Base-by-base conservation (phyloP, 306 rosid species). In the Vigna hirtella region DNA sequence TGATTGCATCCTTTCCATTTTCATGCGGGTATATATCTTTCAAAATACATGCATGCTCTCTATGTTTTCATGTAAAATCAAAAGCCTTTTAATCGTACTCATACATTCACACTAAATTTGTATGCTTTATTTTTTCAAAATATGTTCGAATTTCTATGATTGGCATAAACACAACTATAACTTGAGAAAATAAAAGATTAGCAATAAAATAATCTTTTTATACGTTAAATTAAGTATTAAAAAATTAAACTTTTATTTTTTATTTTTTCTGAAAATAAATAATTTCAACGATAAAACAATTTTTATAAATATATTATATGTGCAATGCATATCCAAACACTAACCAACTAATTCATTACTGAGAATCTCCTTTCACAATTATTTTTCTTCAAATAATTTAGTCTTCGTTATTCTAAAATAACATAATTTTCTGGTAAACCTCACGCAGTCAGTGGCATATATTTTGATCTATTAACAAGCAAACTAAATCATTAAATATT, bases 371-470 rank as follows among this genome's bases (percentile, higher is more conserved):
- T 15, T 75, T 50, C 32, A 48, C 24, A 53, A 24, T 24, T 48
- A 6, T 40, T 17, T 24, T 9, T 61, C 76, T 47, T 43, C 82
- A 30, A 67, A 20, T 30, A n/a, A 64, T 64, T 50, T 47, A 62
- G 51, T 52, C 3, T 30, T 30, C 59, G 28, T 64, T 9, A 2
- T 42, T 67, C 1, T 4, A 3, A 28, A 43, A 24, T 11, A 61
- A 49, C 50, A 69, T 30, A 30, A 59, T 18, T 47, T 66, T 69
- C 36, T 32, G 61, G 62, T 57, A 56, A 67, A 18, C 20, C 14
- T 67, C n/a, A 43, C 30, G 45, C 40, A 78, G 28, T 4, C 6
- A 48, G 10, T 18, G 2, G 28, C 61, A 42, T 9, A 53, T 53
- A 59, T 24, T 20, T 55, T 55, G 9, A 55, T 20, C 13, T 6